These are phyloP conservation scores for Murraya koenigii DNA, from an alignment of 345 rosid genomes.

Conservation along the genomic window DNA sequence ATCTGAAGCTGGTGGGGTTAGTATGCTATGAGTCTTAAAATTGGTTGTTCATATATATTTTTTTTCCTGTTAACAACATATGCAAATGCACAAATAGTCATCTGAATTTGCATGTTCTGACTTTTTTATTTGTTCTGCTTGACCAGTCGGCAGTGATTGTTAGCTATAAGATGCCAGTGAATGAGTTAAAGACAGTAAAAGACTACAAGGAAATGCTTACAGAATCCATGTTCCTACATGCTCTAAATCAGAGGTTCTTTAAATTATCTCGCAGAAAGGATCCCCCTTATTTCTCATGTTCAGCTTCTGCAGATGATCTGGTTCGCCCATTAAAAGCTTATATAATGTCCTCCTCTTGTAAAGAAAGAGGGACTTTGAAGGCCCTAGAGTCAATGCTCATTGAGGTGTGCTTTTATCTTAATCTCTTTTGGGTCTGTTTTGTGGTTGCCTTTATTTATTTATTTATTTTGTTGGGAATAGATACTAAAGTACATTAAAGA, in stretches of 20 bases:
- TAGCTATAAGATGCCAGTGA: conserved; percentile 75
- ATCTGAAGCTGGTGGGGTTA: conserved; percentile 92
- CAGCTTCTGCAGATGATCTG: conserved; percentile 74
- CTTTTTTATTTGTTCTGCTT: conserved; percentile 23
- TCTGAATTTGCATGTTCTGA: conserved; percentile 11
- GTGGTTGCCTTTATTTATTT: not conserved
- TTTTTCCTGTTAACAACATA: not conserved
- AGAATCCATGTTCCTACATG: conserved; percentile 76
- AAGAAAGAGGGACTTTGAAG: conserved; percentile 74
- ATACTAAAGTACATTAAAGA: not conserved
- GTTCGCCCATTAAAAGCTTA: conserved; percentile 77
- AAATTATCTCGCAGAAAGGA: conserved; percentile 72
- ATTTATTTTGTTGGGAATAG: not conserved
- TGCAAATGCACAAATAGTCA: not conserved
- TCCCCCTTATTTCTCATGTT: conserved; percentile 89
- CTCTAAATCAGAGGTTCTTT: conserved; percentile 85
- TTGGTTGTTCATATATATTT: conserved; percentile 7
- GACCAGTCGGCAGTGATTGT: conserved; percentile 82
- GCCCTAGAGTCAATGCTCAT: conserved; percentile 85
- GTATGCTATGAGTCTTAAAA: conserved; percentile 23
- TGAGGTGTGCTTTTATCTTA: conserved; percentile 51
- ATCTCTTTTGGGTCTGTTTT: not conserved
- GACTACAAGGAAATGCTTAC: conserved; percentile 76
- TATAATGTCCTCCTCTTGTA: conserved; percentile 76
- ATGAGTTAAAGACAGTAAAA: conserved; percentile 70